A percentile compares a stretch with the other conserved stretches of the same genome.
phyloP scores from a whole-genome alignment of 225 moss, liverwort and hornwort species.

The Polytrichum commune region DNA sequence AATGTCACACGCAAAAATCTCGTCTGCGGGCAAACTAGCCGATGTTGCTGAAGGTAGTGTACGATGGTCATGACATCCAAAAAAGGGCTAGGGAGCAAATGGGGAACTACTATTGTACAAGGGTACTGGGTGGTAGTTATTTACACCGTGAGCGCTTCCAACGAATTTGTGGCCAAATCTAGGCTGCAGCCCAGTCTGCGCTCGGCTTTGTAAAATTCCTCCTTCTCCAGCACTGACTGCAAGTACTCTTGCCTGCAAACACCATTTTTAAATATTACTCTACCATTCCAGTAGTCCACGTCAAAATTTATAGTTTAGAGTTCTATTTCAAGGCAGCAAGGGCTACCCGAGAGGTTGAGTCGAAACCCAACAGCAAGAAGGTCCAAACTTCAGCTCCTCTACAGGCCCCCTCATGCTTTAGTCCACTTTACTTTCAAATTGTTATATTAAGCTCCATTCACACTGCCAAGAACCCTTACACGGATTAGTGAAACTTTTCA shows the following conservation, averaged over 20 bases:
- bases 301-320: no score
- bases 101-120: not conserved
- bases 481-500: not conserved
- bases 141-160: conserved; percentile 5
- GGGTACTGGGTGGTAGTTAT: not conserved
- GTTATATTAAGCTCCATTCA: no score
- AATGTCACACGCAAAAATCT: not conserved
- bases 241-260: conserved; percentile 5
- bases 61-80: not conserved
- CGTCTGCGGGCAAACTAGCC: not conserved
- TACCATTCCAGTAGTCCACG: no score
- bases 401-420: no score
- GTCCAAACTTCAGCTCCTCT: no score
- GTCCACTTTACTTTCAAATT: no score
- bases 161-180: not conserved
- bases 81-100: not conserved
- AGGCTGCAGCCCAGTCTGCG: not conserved
- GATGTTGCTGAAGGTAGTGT: not conserved
- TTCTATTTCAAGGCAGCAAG: no score
- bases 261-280: not conserved
- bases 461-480: no score
- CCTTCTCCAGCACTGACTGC: not conserved
- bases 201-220: not conserved
- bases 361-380: no score
- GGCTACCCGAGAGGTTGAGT: no score